phyloP scores from a whole-genome alignment of 306 rosid species.

The Luffa aegyptiaca region DNA sequence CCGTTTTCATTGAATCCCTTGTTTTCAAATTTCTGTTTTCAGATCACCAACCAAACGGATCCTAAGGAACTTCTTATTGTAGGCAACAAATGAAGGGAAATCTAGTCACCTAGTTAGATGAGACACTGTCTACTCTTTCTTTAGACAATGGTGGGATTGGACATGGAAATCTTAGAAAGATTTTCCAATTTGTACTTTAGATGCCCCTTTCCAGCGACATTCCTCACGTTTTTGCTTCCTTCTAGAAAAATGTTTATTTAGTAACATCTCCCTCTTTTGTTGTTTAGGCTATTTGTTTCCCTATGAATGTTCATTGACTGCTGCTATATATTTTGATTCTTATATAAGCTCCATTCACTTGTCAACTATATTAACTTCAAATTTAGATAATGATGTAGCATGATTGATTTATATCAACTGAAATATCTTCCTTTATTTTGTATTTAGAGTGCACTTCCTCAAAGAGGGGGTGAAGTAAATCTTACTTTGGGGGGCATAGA shows the following conservation, averaged over 20 bases:
- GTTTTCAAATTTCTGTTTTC: too few relatives aligned
- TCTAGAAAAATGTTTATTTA: neutral
- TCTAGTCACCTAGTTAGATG: neutral
- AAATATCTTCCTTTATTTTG: conserved; percentile 4
- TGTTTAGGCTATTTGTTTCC: too few relatives aligned
- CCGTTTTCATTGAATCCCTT: too few relatives aligned
- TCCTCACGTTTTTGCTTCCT: neutral
- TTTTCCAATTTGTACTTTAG: neutral
- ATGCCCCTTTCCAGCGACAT: neutral
- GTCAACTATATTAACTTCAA: neutral
- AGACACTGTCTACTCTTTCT: neutral
- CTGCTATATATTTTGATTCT: neutral
- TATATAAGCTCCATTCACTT: neutral
- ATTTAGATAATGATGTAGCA: neutral
- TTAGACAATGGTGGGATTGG: neutral
- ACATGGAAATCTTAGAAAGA: neutral
- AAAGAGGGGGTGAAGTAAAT: conserved; percentile 94
- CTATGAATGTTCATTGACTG: neutral
- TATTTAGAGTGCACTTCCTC: conserved; percentile 82
- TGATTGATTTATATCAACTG: neutral
- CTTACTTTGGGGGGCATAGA: conserved; percentile 96
- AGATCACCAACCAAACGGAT: too few relatives aligned
- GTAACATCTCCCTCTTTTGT: neutral
- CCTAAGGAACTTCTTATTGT: neutral
- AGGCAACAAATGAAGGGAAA: neutral